A percentile compares a stretch with the other conserved stretches of the same genome.
Evolutionary conservation across 371 early-diverging fungal genomes (phyloP).

Genomic region (Syncephalastrum sp.): DNA sequence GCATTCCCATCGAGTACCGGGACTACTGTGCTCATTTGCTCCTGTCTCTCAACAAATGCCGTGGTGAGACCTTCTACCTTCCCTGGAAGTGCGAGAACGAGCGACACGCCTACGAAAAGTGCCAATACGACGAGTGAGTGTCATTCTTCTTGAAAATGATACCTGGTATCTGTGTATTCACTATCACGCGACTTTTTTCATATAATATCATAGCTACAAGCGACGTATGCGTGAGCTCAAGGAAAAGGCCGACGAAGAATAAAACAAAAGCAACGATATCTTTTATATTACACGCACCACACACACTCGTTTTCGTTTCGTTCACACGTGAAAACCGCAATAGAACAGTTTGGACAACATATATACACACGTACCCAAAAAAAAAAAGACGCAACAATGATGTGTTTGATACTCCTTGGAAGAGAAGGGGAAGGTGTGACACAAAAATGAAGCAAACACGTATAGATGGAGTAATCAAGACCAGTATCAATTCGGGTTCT

Average conservation of each 20-base stretch:
- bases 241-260: constrained; percentile 16
- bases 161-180: neutral
- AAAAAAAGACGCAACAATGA: too few species aligned
- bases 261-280: constrained; percentile 7
- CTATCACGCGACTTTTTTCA: constrained; percentile 1
- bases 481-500: too few species aligned
- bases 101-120: constrained; percentile 88
- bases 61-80: constrained; percentile 79
- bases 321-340: constrained; percentile 24
- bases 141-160: neutral
- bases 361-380: neutral
- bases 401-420: too few species aligned
- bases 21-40: constrained; percentile 94
- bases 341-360: constrained; percentile 31
- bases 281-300: neutral
- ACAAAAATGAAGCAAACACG: too few species aligned
- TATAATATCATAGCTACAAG: constrained; percentile 14
- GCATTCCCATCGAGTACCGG: constrained; percentile 85
- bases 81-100: constrained; percentile 94
- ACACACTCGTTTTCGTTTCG: constrained; percentile 12
- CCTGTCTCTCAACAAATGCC: constrained; percentile 90
- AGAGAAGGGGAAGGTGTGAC: too few species aligned
- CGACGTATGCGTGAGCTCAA: constrained; percentile 21
- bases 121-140: constrained; percentile 93
- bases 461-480: too few species aligned